These are phyloP conservation scores for Sporothrix luriei DNA, from an alignment of 2,329 filamentous ascomycete genomes.

Conservation along the genomic window DNA sequence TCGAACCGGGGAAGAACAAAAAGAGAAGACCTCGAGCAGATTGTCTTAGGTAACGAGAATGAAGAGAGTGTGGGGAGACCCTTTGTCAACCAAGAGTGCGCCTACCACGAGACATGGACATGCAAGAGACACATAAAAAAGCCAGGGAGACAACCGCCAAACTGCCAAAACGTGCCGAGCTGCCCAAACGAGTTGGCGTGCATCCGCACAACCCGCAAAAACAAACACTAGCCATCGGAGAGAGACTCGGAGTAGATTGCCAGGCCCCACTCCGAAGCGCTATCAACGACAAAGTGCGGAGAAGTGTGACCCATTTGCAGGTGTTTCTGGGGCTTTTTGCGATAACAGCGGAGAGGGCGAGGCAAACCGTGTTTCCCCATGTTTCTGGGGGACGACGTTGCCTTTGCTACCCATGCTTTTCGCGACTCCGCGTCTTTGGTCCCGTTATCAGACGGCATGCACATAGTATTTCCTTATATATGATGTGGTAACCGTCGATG, in stretches of 20 bases:
- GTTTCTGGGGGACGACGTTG: not conserved
- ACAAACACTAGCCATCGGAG: constrained; percentile 1
- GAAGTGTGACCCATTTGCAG: not conserved
- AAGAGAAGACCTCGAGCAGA: not conserved
- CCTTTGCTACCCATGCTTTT: too few species aligned
- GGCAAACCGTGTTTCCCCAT: not conserved
- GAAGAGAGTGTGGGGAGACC: not conserved
- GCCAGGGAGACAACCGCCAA: not conserved
- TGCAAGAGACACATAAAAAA: too few species aligned
- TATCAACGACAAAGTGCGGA: constrained; percentile 20
- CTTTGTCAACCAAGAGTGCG: too few species aligned
- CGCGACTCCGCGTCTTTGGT: too few species aligned
- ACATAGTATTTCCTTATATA: not conserved
- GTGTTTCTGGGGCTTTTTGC: not conserved
- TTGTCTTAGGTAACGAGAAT: constrained; percentile 12
- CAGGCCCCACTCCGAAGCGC: constrained; percentile 16
- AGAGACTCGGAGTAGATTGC: not conserved
- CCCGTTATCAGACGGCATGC: too few species aligned
- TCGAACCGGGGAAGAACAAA: not conserved
- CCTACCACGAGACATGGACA: not conserved
- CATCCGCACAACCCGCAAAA: too few species aligned
- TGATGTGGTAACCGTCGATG: not conserved
- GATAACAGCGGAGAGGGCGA: constrained; percentile 16
- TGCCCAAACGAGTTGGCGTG: constrained; percentile 7
- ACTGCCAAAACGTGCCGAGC: not conserved